Conservation (phyloP, 495 filamentous ascomycete genomes). For the Lepidopterella palustris region DNA sequence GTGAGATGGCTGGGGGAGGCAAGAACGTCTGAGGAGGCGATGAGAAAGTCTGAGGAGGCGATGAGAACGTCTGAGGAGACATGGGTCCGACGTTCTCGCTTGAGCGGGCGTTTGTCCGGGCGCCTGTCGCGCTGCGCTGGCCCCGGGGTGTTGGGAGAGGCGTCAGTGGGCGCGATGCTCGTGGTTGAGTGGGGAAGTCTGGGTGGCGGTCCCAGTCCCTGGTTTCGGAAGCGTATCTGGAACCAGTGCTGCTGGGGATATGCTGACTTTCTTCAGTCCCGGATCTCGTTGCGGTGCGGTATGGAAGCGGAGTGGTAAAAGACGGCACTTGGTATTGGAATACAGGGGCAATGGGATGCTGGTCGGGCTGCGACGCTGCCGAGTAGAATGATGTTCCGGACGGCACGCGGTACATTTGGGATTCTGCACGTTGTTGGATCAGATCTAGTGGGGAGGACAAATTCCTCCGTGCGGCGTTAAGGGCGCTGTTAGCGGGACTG, state of each 20-base stretch:
- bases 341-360: not conserved
- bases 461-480: slow-evolving; percentile 7
- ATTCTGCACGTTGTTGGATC: slow-evolving; percentile 16
- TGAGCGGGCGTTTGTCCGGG: not conserved
- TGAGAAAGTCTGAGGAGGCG: too few species aligned
- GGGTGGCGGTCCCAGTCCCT: not conserved
- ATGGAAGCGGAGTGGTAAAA: not conserved
- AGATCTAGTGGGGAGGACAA: slow-evolving; percentile 22
- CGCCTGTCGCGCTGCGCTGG: not conserved
- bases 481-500: slow-evolving; percentile 6
- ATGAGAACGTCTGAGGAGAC: too few species aligned
- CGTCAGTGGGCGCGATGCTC: not conserved
- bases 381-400: not conserved
- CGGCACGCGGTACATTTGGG: slow-evolving; percentile 5
- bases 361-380: not conserved
- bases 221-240: not conserved
- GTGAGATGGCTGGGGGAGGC: too few species aligned
- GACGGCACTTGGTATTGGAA: too few species aligned
- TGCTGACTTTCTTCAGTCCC: not conserved
- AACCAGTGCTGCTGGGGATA: not conserved
- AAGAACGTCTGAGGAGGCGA: too few species aligned
- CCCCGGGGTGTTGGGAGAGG: not conserved
- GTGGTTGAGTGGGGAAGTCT: not conserved
- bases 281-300: not conserved
- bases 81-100: not conserved